phyloP scores from a whole-genome alignment of 2,329 filamentous ascomycete species.

The Nemania sp. region DNA sequence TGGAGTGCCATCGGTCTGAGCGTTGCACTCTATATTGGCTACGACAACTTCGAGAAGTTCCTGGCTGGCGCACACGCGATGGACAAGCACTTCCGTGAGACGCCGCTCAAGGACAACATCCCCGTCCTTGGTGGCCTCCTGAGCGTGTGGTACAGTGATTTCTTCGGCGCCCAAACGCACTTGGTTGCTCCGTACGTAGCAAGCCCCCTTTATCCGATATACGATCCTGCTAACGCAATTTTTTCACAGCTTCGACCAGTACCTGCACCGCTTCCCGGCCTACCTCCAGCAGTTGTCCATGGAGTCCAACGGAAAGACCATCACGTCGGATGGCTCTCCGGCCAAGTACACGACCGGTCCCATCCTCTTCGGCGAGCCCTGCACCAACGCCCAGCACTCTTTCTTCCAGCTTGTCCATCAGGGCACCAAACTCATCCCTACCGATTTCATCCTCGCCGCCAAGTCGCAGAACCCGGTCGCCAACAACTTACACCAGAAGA shows the following conservation, averaged over 20 bases:
- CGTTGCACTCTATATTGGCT: slow-evolving; percentile 93
- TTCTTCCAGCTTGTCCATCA: slow-evolving; percentile 99
- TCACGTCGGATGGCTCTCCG: slow-evolving; percentile 83
- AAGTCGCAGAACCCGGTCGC: slow-evolving; percentile 96
- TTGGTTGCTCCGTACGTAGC: slow-evolving; percentile 83
- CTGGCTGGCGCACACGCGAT: slow-evolving; percentile 92
- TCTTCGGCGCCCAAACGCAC: slow-evolving; percentile 97
- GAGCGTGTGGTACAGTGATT: slow-evolving; percentile 98
- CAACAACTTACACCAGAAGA: slow-evolving; percentile 92
- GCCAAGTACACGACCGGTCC: slow-evolving; percentile 98
- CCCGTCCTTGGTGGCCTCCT: slow-evolving; percentile 88
- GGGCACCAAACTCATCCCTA: slow-evolving; percentile 97
- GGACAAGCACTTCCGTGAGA: slow-evolving; percentile 96
- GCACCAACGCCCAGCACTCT: slow-evolving; percentile 98
- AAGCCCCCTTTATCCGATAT: background rate
- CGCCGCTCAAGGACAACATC: slow-evolving; percentile 93
- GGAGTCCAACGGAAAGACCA: slow-evolving; percentile 99
- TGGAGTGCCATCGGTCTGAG: slow-evolving; percentile 98
- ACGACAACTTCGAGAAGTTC: slow-evolving; percentile 97
- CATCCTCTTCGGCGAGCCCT: slow-evolving; percentile 96
- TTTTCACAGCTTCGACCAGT: slow-evolving; percentile 82
- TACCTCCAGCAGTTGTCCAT: slow-evolving; percentile 99
- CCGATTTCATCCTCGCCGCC: slow-evolving; percentile 96
- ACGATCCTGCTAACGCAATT: background rate
- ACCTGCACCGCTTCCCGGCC: slow-evolving; percentile 97